phyloP scores from a whole-genome alignment of 192 early-diverging fungal genomes.

The Coemansia sp. region DNA sequence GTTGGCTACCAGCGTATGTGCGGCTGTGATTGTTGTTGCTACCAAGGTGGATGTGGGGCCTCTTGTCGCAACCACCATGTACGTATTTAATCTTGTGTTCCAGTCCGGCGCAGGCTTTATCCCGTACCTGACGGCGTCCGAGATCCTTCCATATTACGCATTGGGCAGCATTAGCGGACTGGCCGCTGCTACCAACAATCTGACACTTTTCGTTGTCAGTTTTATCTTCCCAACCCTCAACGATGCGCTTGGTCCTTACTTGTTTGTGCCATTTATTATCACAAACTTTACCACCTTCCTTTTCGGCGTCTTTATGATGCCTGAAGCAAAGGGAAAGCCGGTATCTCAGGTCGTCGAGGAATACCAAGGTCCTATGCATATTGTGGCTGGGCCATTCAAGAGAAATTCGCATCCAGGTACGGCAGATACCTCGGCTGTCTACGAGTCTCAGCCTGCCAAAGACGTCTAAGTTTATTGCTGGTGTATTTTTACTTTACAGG shows the following conservation, averaged over 20 bases:
- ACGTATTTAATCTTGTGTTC: constrained; percentile 80
- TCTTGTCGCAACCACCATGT: constrained; percentile 61
- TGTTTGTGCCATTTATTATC: constrained; percentile 66
- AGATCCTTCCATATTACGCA: constrained; percentile 69
- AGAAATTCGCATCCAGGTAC: background rate
- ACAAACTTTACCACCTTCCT: constrained; percentile 47
- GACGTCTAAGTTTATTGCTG: background rate
- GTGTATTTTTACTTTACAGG: background rate
- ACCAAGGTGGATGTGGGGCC: constrained; percentile 58
- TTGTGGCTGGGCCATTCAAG: constrained; percentile 20
- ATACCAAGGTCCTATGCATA: constrained; percentile 41
- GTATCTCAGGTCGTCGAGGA: constrained; percentile 37
- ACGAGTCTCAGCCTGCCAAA: background rate
- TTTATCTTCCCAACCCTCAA: constrained; percentile 60
- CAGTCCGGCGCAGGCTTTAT: constrained; percentile 83
- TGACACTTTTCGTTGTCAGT: constrained; percentile 65
- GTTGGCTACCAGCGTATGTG: constrained; percentile 62
- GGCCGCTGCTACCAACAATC: constrained; percentile 66
- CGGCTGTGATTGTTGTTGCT: constrained; percentile 60
- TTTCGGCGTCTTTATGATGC: constrained; percentile 58
- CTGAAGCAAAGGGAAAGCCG: constrained; percentile 68
- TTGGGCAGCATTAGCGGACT: constrained; percentile 65
- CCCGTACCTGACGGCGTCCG: constrained; percentile 75
- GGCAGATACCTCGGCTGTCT: background rate
- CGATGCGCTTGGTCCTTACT: constrained; percentile 56